These are phyloP conservation scores for Silene noctiflora DNA, from an alignment of 179 eudicot species.

Conservation along the genomic window DNA sequence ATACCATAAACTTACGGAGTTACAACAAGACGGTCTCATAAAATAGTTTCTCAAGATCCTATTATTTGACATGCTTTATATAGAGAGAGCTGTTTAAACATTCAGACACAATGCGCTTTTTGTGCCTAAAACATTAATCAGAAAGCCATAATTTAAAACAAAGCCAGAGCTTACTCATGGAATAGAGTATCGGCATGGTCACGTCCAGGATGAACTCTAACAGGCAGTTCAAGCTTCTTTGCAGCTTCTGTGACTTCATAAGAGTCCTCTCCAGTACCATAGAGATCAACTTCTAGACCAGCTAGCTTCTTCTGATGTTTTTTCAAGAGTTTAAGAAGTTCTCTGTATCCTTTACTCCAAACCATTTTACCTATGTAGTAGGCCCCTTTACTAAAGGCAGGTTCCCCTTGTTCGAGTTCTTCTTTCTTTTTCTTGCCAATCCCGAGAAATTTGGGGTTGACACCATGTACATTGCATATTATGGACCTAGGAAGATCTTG, in stretches of 20 bases:
- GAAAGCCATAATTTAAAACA: too few relatives aligned
- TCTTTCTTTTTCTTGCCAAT: slow-evolving; percentile 72
- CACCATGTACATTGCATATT: slow-evolving; percentile 96
- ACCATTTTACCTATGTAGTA: slow-evolving; percentile 97
- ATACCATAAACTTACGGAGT: too few relatives aligned
- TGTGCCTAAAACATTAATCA: too few relatives aligned
- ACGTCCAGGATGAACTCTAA: slow-evolving; percentile 78
- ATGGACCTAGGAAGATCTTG: slow-evolving; percentile 89
- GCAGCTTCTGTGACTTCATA: slow-evolving; percentile 66
- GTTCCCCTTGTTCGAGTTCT: slow-evolving; percentile 40
- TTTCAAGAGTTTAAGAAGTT: slow-evolving; percentile 68
- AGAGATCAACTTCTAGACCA: slow-evolving; percentile 76
- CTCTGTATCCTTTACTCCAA: slow-evolving; percentile 95
- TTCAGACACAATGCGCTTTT: too few relatives aligned
- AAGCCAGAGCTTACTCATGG: slow-evolving; percentile 63
- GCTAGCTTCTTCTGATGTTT: slow-evolving; percentile 64
- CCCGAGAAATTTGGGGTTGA: slow-evolving; percentile 90
- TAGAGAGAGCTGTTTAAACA: too few relatives aligned
- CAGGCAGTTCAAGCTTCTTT: slow-evolving; percentile 50
- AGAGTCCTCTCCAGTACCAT: slow-evolving; percentile 92
- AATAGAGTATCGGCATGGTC: slow-evolving; percentile 94
- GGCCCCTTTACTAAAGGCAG: slow-evolving; percentile 67
- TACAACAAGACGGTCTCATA: too few relatives aligned
- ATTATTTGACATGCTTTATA: too few relatives aligned
- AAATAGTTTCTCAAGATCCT: too few relatives aligned